A percentile compares a stretch with the other conserved stretches of the same genome.
Conservation (phyloP, 139 green algal species). For the Coelastrella sp. region DNA sequence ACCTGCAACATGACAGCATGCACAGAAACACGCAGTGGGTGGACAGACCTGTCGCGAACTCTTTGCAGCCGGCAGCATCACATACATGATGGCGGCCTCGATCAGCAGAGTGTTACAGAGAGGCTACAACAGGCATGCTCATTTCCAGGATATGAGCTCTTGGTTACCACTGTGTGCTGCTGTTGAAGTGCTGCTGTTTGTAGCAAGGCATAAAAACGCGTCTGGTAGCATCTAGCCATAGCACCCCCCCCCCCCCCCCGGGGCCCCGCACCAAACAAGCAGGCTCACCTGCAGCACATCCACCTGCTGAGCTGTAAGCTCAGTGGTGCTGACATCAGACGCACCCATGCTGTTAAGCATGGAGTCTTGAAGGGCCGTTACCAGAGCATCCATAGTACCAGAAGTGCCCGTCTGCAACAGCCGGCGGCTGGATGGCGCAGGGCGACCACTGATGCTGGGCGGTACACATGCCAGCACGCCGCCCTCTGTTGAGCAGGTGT, state of each 20-base stretch:
- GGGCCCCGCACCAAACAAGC: no score
- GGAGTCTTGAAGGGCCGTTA: not conserved
- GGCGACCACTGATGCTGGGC: not conserved
- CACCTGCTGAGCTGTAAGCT: constrained; percentile 7
- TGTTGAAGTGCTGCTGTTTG: no score
- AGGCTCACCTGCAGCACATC: constrained; percentile 21
- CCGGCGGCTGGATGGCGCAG: not conserved
- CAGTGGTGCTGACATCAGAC: not conserved
- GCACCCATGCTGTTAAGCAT: not conserved
- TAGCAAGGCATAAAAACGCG: no score
- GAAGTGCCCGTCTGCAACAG: not conserved
- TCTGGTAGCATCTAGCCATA: not conserved
- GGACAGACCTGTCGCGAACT: not conserved
- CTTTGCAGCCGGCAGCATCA: not conserved
- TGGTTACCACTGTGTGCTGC: no score
- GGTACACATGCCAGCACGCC: not conserved
- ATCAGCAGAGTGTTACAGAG: no score
- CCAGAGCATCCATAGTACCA: not conserved
- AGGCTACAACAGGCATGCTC: no score
- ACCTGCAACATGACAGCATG: not conserved
- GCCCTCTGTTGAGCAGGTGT: not conserved
- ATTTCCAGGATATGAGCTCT: no score
- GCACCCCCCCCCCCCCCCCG: not conserved
- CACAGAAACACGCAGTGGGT: not conserved
- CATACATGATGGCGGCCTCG: no score